Base-by-base conservation (phyloP, 768 basidiomycete species). In the Amanita polypyramis region DNA sequence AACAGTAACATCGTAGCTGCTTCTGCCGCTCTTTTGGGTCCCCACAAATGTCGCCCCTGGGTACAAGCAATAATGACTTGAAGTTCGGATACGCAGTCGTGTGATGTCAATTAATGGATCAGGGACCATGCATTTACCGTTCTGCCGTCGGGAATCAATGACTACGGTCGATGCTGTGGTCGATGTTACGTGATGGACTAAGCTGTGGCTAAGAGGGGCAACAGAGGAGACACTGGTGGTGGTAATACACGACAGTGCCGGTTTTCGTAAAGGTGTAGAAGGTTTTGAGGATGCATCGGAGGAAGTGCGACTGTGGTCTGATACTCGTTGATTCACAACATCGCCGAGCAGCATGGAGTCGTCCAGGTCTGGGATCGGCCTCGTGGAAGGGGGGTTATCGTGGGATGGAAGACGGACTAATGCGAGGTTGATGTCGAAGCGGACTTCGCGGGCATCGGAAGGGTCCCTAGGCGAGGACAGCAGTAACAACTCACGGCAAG, bases 1-100 rank as follows among this genome's bases (percentile, higher is more conserved):
- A 49, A 98, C 91, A 58, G 80, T 85, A 35, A 97, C 95, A 53
- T 95, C 90, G 70, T 97, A 97, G 59, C 85, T 87, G 61, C 87
- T 94, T 55, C 91, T 76, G 2, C 94, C 95, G 53, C 85, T 88
- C 68, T 92, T 91, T 68, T 98, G 95, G 0, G 89, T 92, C 2
- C 95, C 95, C 51, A 80, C 74, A 63, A 94, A 98, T 12, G 77
- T 73, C 34, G 90, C 85, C 2, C 95, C 95, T 25, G 94, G 85
- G 64, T 93, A 89, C 8, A 90, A 72, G 61, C 84, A 88, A 54
- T 85, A 79, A 59, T 85, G 83, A 10, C 74, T 76, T 54, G 79
- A 79, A 15, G 82, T 74, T 41, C 82, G 77, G 32, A 87, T 75
- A 34, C 86, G 82, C 41, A 90, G 63, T 17, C 77, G 82, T 43